Conservation (phyloP, 2,329 filamentous ascomycete genomes). For the Sporothrix brunneoviolacea region DNA sequence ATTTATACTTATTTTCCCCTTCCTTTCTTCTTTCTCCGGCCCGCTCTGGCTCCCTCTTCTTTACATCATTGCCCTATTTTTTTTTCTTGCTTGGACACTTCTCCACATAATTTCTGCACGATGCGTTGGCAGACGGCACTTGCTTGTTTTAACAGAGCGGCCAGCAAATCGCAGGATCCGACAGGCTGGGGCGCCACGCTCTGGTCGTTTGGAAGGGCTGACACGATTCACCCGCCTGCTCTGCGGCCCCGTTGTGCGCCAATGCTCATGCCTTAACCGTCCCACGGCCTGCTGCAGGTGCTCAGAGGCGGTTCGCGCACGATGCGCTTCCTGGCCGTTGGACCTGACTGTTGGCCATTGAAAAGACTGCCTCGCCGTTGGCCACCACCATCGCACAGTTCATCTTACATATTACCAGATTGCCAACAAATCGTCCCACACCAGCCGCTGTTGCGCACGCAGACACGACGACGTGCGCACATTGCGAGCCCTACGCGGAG, state of each 20-base stretch:
- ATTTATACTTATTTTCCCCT: slow-evolving; percentile 9
- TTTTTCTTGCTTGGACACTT: slow-evolving; percentile 17
- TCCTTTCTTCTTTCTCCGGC: background rate
- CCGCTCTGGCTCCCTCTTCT: background rate
- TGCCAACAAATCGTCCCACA: too few species aligned
- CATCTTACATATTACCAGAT: too few species aligned
- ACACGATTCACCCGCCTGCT: background rate
- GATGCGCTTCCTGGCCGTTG: background rate
- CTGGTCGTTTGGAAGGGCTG: slow-evolving; percentile 1
- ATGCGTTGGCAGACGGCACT: slow-evolving; percentile 29
- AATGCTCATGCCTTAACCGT: background rate
- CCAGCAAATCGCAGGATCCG: slow-evolving; percentile 18
- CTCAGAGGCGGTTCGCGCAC: background rate
- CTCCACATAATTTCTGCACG: slow-evolving; percentile 31
- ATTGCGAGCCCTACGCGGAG: too few species aligned
- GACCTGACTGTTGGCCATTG: background rate
- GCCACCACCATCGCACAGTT: too few species aligned
- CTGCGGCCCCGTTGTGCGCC: background rate
- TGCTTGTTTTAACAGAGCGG: slow-evolving; percentile 18
- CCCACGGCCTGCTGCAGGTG: slow-evolving; percentile 8
- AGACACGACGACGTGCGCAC: too few species aligned
- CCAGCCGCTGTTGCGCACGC: too few species aligned
- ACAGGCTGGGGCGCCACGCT: slow-evolving; percentile 12
- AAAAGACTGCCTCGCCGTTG: too few species aligned
- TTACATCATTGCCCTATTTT: slow-evolving; percentile 13